A percentile compares a stretch with the other conserved stretches of the same genome.
phyloP scores from a whole-genome alignment of 2,329 filamentous ascomycete species.

The Juglanconis oblonga region DNA sequence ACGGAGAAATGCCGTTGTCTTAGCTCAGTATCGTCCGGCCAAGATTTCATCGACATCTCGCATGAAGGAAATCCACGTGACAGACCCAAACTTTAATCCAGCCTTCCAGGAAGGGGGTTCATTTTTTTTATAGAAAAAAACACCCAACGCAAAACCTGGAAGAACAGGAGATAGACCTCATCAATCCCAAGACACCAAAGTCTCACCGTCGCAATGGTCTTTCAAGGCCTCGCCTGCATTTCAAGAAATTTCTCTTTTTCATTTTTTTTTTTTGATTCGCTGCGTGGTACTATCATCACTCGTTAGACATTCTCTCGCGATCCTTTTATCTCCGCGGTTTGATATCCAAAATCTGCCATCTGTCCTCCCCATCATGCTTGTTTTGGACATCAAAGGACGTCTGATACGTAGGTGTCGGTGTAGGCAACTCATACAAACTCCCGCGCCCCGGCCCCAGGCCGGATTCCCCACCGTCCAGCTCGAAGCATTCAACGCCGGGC shows the following conservation, averaged over 20 bases:
- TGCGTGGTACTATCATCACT: not conserved
- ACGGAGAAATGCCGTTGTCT: no score
- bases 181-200: not conserved
- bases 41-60: not conserved
- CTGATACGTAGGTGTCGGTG: constrained; percentile 1
- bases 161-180: not conserved
- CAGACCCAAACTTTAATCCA: not conserved
- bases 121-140: no score
- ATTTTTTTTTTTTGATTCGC: not conserved
- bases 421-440: not conserved
- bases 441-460: not conserved
- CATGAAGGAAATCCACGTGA: not conserved
- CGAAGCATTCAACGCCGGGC: not conserved
- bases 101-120: not conserved
- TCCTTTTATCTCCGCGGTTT: not conserved
- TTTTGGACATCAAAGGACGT: not conserved
- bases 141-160: not conserved
- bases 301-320: not conserved
- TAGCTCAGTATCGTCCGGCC: no score
- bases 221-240: not conserved
- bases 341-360: not conserved
- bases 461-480: constrained; percentile 6
- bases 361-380: not conserved
- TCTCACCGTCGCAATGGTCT: not conserved
- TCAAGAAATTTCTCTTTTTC: not conserved